Base-by-base conservation (phyloP, 176 grass and related monocot genomes). In the Poa pratensis region DNA sequence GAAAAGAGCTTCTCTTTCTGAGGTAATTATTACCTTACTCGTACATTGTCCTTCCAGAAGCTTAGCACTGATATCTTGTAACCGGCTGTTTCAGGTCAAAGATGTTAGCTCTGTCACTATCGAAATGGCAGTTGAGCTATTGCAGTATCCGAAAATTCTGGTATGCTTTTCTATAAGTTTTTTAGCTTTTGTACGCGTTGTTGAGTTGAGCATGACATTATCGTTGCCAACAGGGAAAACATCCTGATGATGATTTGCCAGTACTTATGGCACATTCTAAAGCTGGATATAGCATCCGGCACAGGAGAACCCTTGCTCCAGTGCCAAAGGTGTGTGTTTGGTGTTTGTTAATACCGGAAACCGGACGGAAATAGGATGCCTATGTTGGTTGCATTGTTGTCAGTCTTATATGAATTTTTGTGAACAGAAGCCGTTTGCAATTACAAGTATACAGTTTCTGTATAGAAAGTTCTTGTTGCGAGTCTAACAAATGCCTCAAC, bases 91-190 rank as follows among this genome's bases (percentile, higher is more conserved):
- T 86, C 86, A 98, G 96, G 76, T 90, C 50, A 93, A 95, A 86
- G 86, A 90, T 90, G 12, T 90, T 51, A 60, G 71, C 42, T 85
- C 80, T 59, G 16, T 98, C 80, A 94, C 93, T 84, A 64, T 98
- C 22, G 86, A 98, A 83, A 74, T 92, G 85, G 93, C 96, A 83
- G 17, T 98, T 78, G 93, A 98, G 51, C 53, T 98, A 46, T 77
- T 98, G 80, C 91, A 90, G 78, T 98, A 98, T 92, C 96, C 96
- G 12, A 87, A 89, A 87, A 76, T 35, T 65, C 82, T 98, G 89
- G 96, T 98, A 90, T 49, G 79, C 74, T 73, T 73, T 77, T 67
- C 12, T 79, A 63, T 77, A 24, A 50, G 65, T 76, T 76, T 76
- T 75, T 79, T 75, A 59, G 20, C 16, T 80, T n/a, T 61, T 45